Conservation (phyloP, 495 filamentous ascomycete genomes). For the Aspergillus sclerotiicarbonarius region DNA sequence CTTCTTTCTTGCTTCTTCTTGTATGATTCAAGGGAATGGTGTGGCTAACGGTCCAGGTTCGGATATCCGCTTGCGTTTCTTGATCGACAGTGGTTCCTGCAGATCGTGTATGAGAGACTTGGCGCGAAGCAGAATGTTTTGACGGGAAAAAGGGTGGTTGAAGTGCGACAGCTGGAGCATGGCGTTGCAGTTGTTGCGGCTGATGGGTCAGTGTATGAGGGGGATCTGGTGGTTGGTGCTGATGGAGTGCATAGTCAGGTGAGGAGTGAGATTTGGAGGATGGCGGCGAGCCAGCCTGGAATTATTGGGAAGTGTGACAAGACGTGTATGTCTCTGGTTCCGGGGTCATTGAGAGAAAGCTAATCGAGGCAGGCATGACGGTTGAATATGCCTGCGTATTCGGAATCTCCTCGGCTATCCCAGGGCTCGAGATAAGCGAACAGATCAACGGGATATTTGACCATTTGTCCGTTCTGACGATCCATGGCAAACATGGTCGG, state of each 20-base stretch:
- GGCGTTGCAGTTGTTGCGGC: conserved; percentile 9
- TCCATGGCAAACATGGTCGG: conserved; percentile 19
- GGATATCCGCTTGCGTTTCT: conserved; percentile 26
- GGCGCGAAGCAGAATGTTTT: conserved; percentile 9
- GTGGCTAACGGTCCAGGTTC: conserved; percentile 11
- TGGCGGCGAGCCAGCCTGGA: conserved; percentile 25
- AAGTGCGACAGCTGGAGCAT: conserved; percentile 2
- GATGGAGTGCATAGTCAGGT: conserved; percentile 51
- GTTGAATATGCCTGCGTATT: conserved; percentile 23
- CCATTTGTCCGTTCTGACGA: conserved; percentile 14
- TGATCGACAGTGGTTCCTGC: conserved; percentile 30
- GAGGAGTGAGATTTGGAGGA: conserved; percentile 33
- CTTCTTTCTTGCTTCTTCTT: conserved; percentile 4
- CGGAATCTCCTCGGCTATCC: conserved; percentile 22
- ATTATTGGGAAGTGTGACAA: conserved; percentile 18
- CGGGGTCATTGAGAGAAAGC: conserved; percentile 12
- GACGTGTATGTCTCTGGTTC: conserved; percentile 14
- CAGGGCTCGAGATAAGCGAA: conserved; percentile 14
- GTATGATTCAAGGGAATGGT: not conserved
- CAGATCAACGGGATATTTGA: conserved; percentile 20
- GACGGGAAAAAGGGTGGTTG: conserved; percentile 13
- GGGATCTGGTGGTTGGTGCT: conserved; percentile 45
- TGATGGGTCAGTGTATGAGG: conserved; percentile 20
- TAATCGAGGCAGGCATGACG: conserved; percentile 17
- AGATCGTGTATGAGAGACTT: conserved; percentile 23